Conservation (phyloP, 208 protist species). For the Wallacemonas sp. region DNA sequence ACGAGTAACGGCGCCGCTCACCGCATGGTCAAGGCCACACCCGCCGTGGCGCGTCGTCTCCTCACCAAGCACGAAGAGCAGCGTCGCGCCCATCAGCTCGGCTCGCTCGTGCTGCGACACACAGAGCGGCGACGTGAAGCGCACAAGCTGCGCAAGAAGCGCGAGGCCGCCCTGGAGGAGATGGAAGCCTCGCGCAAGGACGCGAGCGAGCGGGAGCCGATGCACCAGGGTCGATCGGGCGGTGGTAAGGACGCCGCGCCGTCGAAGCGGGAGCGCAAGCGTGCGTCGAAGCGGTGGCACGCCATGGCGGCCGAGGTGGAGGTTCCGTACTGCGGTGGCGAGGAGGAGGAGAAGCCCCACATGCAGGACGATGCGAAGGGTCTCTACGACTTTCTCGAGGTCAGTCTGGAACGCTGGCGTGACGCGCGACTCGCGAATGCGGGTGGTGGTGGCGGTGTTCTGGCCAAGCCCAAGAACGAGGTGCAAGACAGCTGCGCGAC, state of each 20-base stretch:
- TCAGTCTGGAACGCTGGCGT: conserved; percentile 40
- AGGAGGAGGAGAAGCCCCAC: conserved; percentile 26
- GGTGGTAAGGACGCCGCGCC: not conserved
- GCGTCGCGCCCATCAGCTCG: not conserved
- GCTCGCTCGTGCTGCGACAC: not conserved
- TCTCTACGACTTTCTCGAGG: conserved; percentile 34
- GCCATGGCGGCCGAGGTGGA: conserved; percentile 20
- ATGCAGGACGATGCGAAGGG: conserved; percentile 21
- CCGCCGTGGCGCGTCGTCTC: not conserved
- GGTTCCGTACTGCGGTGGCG: conserved; percentile 50
- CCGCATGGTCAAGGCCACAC: too few species aligned
- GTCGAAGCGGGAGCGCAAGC: too few species aligned
- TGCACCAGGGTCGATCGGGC: too few species aligned
- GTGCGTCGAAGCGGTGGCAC: not conserved
- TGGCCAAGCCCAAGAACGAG: not conserved
- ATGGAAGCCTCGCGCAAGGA: not conserved
- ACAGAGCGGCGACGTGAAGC: not conserved
- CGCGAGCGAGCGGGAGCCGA: not conserved
- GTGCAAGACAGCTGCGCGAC: conserved; percentile 13
- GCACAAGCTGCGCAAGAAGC: too few species aligned
- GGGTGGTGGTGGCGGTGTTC: not conserved
- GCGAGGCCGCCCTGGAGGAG: not conserved
- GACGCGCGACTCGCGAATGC: not conserved
- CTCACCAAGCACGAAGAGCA: conserved; percentile 9
- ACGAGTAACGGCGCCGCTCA: too few species aligned